Evolutionary conservation across 345 rosid genomes (phyloP).

Genomic region (Gossypium ekmanianum): DNA sequence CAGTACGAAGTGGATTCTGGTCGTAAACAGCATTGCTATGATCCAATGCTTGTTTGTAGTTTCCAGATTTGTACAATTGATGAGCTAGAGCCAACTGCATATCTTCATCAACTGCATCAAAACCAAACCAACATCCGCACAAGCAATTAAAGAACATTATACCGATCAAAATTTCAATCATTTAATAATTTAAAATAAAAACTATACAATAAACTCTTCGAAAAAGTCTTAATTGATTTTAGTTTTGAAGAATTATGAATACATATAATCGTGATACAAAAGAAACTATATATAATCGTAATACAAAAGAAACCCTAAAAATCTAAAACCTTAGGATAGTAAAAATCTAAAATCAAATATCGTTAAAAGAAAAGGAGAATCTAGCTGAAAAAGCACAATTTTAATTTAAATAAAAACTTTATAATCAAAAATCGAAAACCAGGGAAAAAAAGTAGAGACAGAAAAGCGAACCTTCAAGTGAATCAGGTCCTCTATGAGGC

Average conservation of each 20-base stretch:
- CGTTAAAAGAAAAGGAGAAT: background rate
- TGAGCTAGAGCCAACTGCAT: conserved; percentile 68
- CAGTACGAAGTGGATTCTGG: conserved; percentile 71
- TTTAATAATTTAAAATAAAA: background rate
- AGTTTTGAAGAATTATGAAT: background rate
- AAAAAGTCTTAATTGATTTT: background rate
- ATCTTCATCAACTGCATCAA: conserved; percentile 62
- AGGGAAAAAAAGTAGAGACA: background rate
- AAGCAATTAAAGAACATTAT: conserved; percentile 8
- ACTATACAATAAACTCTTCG: background rate
- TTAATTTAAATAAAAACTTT: background rate
- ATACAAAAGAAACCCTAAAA: conserved; percentile 9
- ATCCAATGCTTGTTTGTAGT: conserved; percentile 73
- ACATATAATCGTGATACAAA: background rate
- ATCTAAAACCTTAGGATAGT: too few species aligned
- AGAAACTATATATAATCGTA: background rate
- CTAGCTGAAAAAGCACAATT: background rate
- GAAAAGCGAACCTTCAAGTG: conserved; percentile 32
- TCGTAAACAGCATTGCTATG: conserved; percentile 76
- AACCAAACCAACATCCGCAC: background rate
- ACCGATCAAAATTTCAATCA: background rate
- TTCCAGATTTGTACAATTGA: conserved; percentile 81
- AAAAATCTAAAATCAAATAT: background rate
- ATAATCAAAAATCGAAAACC: background rate
- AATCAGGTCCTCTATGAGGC: conserved; percentile 39